Base-by-base conservation (phyloP, 148 eudicot species). In the Rhododendron vialii region DNA sequence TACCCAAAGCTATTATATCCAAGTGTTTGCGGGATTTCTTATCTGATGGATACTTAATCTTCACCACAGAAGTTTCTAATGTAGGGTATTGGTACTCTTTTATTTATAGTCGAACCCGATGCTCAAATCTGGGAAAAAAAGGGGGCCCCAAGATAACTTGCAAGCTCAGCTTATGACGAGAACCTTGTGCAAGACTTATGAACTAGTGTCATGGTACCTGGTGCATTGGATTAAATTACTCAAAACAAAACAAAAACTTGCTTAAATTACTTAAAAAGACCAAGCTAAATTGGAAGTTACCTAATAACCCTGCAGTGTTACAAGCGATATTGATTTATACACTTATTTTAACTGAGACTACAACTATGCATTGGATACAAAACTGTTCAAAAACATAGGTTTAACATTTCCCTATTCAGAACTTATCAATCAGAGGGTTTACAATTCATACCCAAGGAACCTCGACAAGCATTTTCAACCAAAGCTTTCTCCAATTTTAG, bases 111-210 rank as follows among this genome's bases (percentile, higher is more conserved):
- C 9, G 38, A 71, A 33, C 15, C 76, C 2, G 9, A 71, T 71
- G 76, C 41, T 13, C 38, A 30, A 13, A 13, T 30, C 17, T 71
- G 5, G 30, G 73, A 33, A 65, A 65, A 65, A 59, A 61, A 5
- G 26, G 67, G 33, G 30, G 71, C 30, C 30, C 53, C 75, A 82
- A 63, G 75, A 7, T 61, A 82, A 82, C 76, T 82, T 82, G 36
- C 36, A 82, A 63, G 36, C 43, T 35, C 22, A 63, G 36, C 57
- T 41, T 65, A 67, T 83, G 43, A 61, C 24, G 28, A 82, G 53
- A 82, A 82, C 35, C 73, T 24, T 28, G 22, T 3, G 74, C 35
- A n/a, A n/a, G 30, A 69, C 41, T 20, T 65, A 26, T 45, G 53
- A 67, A 65, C 30, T 51, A 82, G 43, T 30, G 51, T 59, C 45